Conservation (phyloP, 192 early-diverging fungal species). For the Paraglomus occultum region DNA sequence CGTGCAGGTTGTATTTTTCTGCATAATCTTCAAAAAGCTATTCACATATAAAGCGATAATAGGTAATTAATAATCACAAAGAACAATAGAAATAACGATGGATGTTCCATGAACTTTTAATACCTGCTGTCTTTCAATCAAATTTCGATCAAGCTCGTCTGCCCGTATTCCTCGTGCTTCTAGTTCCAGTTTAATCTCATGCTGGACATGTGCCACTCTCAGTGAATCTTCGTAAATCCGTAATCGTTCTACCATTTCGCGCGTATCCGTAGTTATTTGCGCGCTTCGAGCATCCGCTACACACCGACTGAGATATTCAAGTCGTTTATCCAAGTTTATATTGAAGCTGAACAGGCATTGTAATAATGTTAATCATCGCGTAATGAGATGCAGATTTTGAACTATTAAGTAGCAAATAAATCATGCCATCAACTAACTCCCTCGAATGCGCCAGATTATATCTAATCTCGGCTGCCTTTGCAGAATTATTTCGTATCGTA, state of each 20-base stretch:
- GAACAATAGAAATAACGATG: too few relatives aligned
- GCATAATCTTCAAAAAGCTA: too few relatives aligned
- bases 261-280: neutral
- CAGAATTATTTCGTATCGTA: conserved; percentile 5
- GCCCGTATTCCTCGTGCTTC: too few relatives aligned
- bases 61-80: too few relatives aligned
- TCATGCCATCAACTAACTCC: conserved; percentile 9
- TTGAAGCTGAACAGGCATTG: neutral
- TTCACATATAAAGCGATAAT: too few relatives aligned
- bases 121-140: too few relatives aligned
- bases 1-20: too few relatives aligned
- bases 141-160: too few relatives aligned
- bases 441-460: conserved; percentile 15
- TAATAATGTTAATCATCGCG: neutral
- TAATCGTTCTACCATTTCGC: neutral
- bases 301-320: neutral
- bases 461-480: conserved; percentile 22
- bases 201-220: neutral
- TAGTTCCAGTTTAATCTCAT: neutral
- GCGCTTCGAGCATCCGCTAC: neutral
- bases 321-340: neutral
- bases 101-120: too few relatives aligned
- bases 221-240: neutral
- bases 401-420: neutral
- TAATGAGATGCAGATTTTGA: neutral